Conservation (phyloP, 2,329 filamentous ascomycete genomes). For the Fusarium sambucinum region DNA sequence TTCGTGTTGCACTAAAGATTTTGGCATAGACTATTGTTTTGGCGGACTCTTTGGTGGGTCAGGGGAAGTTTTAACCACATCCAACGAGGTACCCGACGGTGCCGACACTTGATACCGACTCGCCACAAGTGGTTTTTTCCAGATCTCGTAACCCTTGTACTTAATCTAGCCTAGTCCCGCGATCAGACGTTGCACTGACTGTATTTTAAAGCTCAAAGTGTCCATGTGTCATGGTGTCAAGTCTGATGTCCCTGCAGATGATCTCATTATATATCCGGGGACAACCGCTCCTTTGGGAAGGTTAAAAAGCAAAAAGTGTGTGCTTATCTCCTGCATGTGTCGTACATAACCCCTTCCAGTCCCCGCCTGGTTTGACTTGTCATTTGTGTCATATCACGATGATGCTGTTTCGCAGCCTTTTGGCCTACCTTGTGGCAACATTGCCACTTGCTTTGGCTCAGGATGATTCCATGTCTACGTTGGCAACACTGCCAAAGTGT, state of each 20-base stretch:
- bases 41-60: not conserved
- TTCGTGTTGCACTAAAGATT: not conserved
- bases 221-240: not conserved
- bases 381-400: not conserved
- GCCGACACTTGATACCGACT: not conserved
- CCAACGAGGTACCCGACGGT: not conserved
- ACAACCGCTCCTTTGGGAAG: not conserved
- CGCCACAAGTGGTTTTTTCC: not conserved
- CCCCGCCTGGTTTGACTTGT: not conserved
- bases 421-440: not conserved
- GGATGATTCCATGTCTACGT: slow-evolving; percentile 2
- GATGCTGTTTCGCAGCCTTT: slow-evolving; percentile 3
- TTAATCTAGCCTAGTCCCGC: not conserved
- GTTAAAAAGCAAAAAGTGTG: not conserved
- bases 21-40: not conserved
- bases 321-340: not conserved
- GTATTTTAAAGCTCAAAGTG: not conserved
- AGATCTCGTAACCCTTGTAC: not conserved
- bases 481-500: slow-evolving; percentile 49
- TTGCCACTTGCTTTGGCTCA: slow-evolving; percentile 8
- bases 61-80: not conserved
- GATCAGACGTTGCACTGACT: not conserved
- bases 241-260: slow-evolving; percentile 2
- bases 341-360: not conserved
- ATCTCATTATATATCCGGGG: slow-evolving; percentile 3